Conservation (phyloP, 1,284 basidiomycete genomes). For the Microbotryum violaceum region DNA sequence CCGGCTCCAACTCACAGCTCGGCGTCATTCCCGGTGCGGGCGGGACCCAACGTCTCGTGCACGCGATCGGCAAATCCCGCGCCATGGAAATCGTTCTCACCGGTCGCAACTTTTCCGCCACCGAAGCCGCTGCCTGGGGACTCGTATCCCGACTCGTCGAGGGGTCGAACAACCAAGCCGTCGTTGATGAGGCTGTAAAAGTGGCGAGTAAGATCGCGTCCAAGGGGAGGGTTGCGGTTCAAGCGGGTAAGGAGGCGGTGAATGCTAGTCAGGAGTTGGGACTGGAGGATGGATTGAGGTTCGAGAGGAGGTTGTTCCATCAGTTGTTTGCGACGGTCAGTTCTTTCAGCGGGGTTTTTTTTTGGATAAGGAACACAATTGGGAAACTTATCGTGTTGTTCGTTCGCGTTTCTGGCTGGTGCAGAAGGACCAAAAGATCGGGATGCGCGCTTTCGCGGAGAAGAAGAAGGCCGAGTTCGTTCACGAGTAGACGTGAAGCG, state of each 20-base stretch:
- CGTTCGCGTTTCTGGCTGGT: too few species aligned
- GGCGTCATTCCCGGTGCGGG: conserved; percentile 85
- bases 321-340: conserved; percentile 72
- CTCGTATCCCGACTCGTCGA: conserved; percentile 70
- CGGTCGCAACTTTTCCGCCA: conserved; percentile 64
- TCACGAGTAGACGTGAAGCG: conserved; percentile 7
- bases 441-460: conserved; percentile 95
- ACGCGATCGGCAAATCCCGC: conserved; percentile 82
- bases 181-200: conserved; percentile 80
- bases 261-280: conserved; percentile 80
- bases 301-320: conserved; percentile 89
- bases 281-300: conserved; percentile 72
- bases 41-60: conserved; percentile 62
- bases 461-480: conserved; percentile 76
- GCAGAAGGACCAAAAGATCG: conserved; percentile 87
- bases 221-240: conserved; percentile 76
- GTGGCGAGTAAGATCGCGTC: conserved; percentile 72
- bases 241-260: conserved; percentile 91
- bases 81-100: conserved; percentile 95
- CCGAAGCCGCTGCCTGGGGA: conserved; percentile 80
- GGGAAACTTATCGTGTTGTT: neutral
- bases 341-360: neutral
- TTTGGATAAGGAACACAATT: neutral
- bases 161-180: conserved; percentile 62
- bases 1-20: conserved; percentile 43